These are phyloP conservation scores for Moringa oleifera DNA, from an alignment of 345 rosid species.

Conservation along the genomic window DNA sequence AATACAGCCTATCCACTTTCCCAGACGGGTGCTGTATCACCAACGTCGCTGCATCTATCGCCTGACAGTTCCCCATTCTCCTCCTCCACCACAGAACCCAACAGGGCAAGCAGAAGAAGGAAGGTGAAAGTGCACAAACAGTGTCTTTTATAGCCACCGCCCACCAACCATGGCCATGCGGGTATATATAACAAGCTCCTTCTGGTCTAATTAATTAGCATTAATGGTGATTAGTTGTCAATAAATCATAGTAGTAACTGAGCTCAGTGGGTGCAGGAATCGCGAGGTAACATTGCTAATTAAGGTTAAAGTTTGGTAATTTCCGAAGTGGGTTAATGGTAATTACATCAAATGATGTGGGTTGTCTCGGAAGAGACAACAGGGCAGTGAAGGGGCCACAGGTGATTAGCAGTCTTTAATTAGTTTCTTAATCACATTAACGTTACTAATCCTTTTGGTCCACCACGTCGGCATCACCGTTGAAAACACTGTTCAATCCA, in stretches of 20 bases:
- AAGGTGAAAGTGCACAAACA: background rate
- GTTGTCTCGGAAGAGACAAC: slow-evolving; percentile 26
- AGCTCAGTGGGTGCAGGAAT: background rate
- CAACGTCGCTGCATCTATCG: slow-evolving; percentile 69
- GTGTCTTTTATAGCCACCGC: too few relatives aligned
- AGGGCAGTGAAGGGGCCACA: slow-evolving; percentile 14
- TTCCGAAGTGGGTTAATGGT: slow-evolving; percentile 21
- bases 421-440: background rate
- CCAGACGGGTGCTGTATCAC: slow-evolving; percentile 81
- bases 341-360: too few relatives aligned
- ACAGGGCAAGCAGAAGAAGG: too few relatives aligned
- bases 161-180: background rate
- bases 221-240: background rate
- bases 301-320: slow-evolving; percentile 2
- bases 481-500: background rate
- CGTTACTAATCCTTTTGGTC: background rate
- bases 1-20: slow-evolving; percentile 53
- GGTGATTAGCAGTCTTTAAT: slow-evolving; percentile 3
- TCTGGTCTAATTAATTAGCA: too few relatives aligned
- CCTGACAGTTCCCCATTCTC: slow-evolving; percentile 91
- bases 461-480: slow-evolving; percentile 2
- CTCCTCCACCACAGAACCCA: too few relatives aligned
- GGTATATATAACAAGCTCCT: background rate
- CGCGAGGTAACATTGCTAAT: background rate
- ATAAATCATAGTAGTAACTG: too few relatives aligned